These are phyloP conservation scores for Nicotiana tomentosiformis DNA, from an alignment of 257 asterid genomes.

Conservation along the genomic window DNA sequence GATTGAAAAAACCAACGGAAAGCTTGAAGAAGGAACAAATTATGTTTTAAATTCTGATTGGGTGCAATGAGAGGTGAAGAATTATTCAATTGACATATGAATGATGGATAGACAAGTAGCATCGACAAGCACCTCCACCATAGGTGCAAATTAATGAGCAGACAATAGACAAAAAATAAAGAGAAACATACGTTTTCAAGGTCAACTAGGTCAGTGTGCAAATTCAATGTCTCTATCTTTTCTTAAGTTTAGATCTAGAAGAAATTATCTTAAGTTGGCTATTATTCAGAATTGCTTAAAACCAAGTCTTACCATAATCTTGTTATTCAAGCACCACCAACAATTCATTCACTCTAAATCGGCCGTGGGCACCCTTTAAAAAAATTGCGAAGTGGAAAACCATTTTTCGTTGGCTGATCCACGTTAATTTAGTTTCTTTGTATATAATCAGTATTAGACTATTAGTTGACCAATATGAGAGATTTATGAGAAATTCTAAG, in stretches of 20 bases:
- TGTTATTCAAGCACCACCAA: no score
- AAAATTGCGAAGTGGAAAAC: no score
- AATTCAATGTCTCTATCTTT: neutral
- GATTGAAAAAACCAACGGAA: neutral
- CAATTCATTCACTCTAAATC: no score
- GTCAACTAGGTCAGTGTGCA: neutral
- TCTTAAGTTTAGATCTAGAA: neutral
- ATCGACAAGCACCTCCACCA: slow-evolving; percentile 6
- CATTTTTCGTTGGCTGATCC: no score
- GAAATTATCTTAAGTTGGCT: neutral
- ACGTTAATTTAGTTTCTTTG: no score
- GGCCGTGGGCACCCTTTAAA: no score
- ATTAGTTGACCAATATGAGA: no score
- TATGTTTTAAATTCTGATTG: neutral
- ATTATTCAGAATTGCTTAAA: neutral
- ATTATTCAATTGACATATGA: neutral
- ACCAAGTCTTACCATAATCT: neutral
- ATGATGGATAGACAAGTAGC: neutral
- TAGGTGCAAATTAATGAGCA: slow-evolving; percentile 15
- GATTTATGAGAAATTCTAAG: no score
- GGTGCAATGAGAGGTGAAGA: neutral
- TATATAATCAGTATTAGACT: no score
- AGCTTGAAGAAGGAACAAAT: neutral
- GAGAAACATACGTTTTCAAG: slow-evolving; percentile 7
- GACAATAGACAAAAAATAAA: slow-evolving; percentile 22